A percentile compares a stretch with the other conserved stretches of the same genome.
These are phyloP conservation scores for Paraphaeosphaeria sporulosa DNA, from an alignment of 2,329 filamentous ascomycete genomes.

Conservation along the genomic window DNA sequence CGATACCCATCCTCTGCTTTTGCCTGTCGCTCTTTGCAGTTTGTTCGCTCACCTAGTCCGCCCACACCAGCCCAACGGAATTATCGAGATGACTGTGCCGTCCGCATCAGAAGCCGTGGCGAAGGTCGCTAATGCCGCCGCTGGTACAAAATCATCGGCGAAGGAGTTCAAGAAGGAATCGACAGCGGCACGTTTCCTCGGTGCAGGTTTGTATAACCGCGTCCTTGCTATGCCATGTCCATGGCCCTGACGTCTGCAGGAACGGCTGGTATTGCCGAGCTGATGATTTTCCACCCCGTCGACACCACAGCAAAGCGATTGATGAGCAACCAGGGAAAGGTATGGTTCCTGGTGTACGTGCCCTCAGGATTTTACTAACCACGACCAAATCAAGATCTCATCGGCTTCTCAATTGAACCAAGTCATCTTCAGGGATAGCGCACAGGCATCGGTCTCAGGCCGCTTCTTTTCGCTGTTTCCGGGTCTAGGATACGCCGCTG, in stretches of 20 bases:
- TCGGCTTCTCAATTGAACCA: conserved; percentile 74
- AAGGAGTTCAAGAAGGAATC: conserved; percentile 84
- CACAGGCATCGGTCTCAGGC: conserved; percentile 69
- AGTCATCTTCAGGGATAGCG: conserved; percentile 94
- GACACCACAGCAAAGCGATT: conserved; percentile 98
- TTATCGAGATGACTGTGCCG: conserved; percentile 34
- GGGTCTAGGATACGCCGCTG: conserved; percentile 94
- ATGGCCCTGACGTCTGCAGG: conserved; percentile 62
- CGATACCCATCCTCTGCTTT: conserved; percentile 2
- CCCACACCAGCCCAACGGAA: not conserved
- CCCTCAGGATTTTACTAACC: conserved; percentile 22
- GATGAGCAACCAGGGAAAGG: conserved; percentile 94
- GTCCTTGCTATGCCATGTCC: too few species aligned
- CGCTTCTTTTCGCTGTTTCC: conserved; percentile 98
- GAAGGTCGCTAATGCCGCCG: conserved; percentile 38
- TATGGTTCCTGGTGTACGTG: conserved; percentile 42
- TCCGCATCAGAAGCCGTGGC: conserved; percentile 38
- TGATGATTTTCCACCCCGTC: conserved; percentile 81
- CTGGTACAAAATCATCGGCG: conserved; percentile 52
- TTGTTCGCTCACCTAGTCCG: not conserved
- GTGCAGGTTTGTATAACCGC: conserved; percentile 74
- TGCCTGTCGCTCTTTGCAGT: conserved; percentile 12
- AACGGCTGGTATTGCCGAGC: conserved; percentile 89
- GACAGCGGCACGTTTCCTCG: conserved; percentile 83
- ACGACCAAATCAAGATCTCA: conserved; percentile 56